These are phyloP conservation scores for Aotearoamyces nothofagi DNA, from an alignment of 2,329 filamentous ascomycete genomes.

Conservation along the genomic window DNA sequence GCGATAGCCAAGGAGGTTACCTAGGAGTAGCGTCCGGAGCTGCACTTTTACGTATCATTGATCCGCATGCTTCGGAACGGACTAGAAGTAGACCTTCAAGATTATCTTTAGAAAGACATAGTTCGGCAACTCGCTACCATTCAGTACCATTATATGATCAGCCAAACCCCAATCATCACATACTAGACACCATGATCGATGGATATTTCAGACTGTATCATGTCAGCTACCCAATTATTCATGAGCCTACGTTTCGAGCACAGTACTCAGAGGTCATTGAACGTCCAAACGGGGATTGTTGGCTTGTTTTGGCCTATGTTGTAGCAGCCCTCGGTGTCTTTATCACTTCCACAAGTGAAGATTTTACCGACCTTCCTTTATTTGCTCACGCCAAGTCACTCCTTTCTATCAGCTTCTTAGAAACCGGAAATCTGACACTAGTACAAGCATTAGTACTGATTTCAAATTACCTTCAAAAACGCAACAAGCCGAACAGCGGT, in stretches of 20 bases:
- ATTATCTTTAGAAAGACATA: background rate
- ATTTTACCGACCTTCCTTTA: conserved; percentile 5
- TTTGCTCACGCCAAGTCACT: conserved; percentile 10
- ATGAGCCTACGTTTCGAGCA: conserved; percentile 1
- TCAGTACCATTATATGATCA: background rate
- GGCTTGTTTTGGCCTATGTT: conserved; percentile 9
- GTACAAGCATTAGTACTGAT: conserved; percentile 29
- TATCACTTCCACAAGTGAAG: conserved; percentile 5
- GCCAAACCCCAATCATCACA: background rate
- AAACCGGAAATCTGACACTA: conserved; percentile 27
- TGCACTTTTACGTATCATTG: background rate
- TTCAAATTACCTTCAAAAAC: conserved; percentile 34
- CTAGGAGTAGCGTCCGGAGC: background rate
- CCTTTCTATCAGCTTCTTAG: conserved; percentile 26
- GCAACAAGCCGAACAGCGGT: conserved; percentile 32
- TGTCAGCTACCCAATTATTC: conserved; percentile 1
- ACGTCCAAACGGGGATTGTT: conserved; percentile 8
- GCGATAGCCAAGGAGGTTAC: background rate
- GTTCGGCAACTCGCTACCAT: conserved; percentile 1
- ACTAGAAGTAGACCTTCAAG: background rate
- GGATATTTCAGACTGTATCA: background rate
- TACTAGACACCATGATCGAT: background rate
- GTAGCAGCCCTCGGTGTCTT: conserved; percentile 10
- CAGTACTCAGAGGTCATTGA: conserved; percentile 3
- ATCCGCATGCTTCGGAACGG: background rate